Percentiles rank a stretch among this genome's conserved stretches.
These are phyloP conservation scores for Suillus alpinus DNA, from an alignment of 768 basidiomycete genomes.

Conservation along the genomic window DNA sequence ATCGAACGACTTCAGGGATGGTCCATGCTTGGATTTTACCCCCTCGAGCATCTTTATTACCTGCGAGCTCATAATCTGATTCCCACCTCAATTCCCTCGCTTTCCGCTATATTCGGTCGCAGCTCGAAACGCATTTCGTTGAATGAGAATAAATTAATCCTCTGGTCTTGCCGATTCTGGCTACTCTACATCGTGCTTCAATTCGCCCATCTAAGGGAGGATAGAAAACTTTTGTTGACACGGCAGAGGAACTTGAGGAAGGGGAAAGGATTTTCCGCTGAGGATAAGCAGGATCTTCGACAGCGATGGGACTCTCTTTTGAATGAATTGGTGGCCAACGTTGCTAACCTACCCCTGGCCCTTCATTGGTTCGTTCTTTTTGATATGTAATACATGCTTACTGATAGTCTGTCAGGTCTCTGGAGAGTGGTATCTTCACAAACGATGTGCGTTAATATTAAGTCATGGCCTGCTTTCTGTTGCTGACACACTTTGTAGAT, in stretches of 20 bases:
- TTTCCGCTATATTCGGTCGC: slow-evolving; percentile 40
- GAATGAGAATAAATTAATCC: slow-evolving; percentile 44
- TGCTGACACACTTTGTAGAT: slow-evolving; percentile 26
- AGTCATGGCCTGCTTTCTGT: not conserved
- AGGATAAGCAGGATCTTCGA: slow-evolving; percentile 54
- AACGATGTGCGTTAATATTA: slow-evolving; percentile 49
- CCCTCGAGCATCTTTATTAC: slow-evolving; percentile 74
- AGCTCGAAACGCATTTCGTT: slow-evolving; percentile 42
- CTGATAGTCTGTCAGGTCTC: slow-evolving; percentile 47
- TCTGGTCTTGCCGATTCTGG: slow-evolving; percentile 85
- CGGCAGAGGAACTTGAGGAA: slow-evolving; percentile 57
- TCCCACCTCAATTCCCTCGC: slow-evolving; percentile 49
- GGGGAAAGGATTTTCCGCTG: slow-evolving; percentile 48
- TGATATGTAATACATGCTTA: not conserved
- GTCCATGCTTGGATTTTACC: slow-evolving; percentile 78
- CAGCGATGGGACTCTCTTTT: slow-evolving; percentile 66
- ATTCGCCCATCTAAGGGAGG: slow-evolving; percentile 69
- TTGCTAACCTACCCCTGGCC: slow-evolving; percentile 78
- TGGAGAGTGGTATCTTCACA: slow-evolving; percentile 62
- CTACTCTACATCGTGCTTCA: slow-evolving; percentile 75
- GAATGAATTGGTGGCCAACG: slow-evolving; percentile 70
- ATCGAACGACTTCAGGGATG: slow-evolving; percentile 76
- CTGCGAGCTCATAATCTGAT: slow-evolving; percentile 60
- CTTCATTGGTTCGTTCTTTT: slow-evolving; percentile 59
- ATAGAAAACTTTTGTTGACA: slow-evolving; percentile 54